These are phyloP conservation scores for Neospora caninum DNA, from an alignment of 169 alveolate species.

Conservation along the genomic window DNA sequence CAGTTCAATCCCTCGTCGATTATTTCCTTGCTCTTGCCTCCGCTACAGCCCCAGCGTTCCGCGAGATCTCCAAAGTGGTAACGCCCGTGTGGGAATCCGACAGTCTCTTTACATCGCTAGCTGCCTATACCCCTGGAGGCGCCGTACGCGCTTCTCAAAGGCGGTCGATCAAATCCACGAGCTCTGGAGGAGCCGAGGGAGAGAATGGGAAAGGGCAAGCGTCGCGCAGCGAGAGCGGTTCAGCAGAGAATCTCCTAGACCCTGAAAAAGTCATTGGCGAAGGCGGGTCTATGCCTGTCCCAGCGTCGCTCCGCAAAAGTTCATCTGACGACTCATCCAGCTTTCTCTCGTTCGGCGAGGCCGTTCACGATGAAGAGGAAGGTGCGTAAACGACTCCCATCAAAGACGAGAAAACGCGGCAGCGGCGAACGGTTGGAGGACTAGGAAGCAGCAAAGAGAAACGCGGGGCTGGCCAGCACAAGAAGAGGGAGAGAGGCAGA, in stretches of 20 bases:
- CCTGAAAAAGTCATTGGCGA: background rate
- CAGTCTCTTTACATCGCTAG: background rate
- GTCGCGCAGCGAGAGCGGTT: background rate
- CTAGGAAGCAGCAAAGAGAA: no score
- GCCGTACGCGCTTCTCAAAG: background rate
- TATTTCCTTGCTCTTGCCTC: no score
- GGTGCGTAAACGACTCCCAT: no score
- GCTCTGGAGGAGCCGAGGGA: background rate
- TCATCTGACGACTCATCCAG: background rate
- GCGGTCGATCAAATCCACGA: background rate
- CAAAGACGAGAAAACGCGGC: no score
- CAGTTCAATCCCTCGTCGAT: no score
- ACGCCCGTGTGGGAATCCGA: slow-evolving; percentile 38
- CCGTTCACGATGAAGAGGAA: background rate
- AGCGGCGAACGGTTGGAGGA: no score
- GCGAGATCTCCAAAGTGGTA: slow-evolving; percentile 13
- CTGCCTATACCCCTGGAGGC: background rate
- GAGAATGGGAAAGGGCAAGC: background rate
- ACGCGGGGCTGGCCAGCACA: no score
- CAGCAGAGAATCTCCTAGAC: background rate
- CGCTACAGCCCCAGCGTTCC: slow-evolving; percentile 22
- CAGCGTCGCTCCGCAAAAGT: background rate
- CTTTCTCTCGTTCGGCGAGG: background rate
- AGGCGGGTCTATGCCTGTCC: background rate
- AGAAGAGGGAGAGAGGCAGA: no score